Base-by-base conservation (phyloP, 1,284 basidiomycete genomes). In the Austroboletus niveus region DNA sequence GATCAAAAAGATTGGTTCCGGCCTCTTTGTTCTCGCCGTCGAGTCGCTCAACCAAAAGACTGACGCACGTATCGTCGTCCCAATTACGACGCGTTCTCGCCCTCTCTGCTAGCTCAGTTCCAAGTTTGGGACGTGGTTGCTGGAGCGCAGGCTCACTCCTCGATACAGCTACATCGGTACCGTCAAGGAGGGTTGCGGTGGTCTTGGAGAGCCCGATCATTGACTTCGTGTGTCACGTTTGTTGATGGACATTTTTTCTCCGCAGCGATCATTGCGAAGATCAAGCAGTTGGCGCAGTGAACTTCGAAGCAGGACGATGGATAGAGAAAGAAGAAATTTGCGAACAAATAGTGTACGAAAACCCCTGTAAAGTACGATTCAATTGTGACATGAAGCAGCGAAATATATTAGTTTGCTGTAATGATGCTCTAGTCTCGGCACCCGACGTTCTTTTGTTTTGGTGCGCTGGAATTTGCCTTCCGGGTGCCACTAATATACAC, bases 11-110 rank as follows among this genome's bases (percentile, higher is more conserved):
- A 78, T 87, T 48, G 90, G 91, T 17, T 64, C 74, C 24, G 84
- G 78, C 57, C 79, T 77, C 35, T 92, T 92, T 69, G 88, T 92
- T 22, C 78, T 93, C 35, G 82, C 92, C 39, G 89, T 87, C 22
- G 91, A 93, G 72, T 86, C 87, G n/a, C 75, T 88, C 52, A 92
- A 89, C 75, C 85, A 87, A 71, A 90, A 89, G 81, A 93, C 90
- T 12, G 90, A 89, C 15, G 85, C 88, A 69, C 47, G 82, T 70
- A 32, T 51, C 41, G 20, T 41, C 27, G 22, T 40, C 14, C n/a
- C n/a, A 44, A 1, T 29, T 54, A 2, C 9, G 6, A 9, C 10
- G 32, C 17, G 4, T 44, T 8, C 14, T 51, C 9, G 41, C 20
- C 9, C 32, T 24, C 42, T 15, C 34, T 52, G 5, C n/a, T 49